Evolutionary conservation across 495 filamentous ascomycete species (phyloP), one percentile per base, ranked within the genome.

Genomic region (Aspergillus carlsbadensis): DNA sequence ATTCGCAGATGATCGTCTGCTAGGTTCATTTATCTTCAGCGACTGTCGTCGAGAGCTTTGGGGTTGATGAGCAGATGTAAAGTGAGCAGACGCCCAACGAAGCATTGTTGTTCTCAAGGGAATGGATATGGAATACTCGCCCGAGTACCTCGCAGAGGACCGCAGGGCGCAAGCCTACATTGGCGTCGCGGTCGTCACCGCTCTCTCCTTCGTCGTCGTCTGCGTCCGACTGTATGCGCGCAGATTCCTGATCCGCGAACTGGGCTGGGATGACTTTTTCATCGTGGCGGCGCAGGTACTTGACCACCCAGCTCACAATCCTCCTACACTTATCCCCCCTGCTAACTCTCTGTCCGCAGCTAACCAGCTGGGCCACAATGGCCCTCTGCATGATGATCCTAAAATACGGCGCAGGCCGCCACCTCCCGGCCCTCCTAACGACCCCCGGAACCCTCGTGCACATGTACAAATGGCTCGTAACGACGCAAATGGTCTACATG

Each of bases 401-500:
- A 3, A 14, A 33, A 10, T 6, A 49, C 18, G 46, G 46, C n/a
- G 5, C n/a, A 2, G 46, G 46, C 15, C 29, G 33, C 18, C 46
- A 49, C n/a, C 29, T 49, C 1, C 14, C 15, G 5, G 29, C 46
- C 1, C 29, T 43, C 3, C 1, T 36, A 10, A n/a, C 10, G 29
- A 14, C 24, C 17, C 46, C 46, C 3, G 29, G 34, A 31, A 43
- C 36, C 1, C 39, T 44, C 6, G 24, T 54, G 15, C 10, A 13
- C 15, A 49, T 54, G 17, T 54, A 54, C 41, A 45, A 54, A 18
- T 54, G 52, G 52, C 52, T 54, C n/a, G 40, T 54, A 13, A 35
- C 52, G 5, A 35, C 52, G 8, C 52, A 54, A 20, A 47, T 67
- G 41, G 41, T 67, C 3, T 67, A 67, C 42, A 54, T 64, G 45